Conservation (phyloP, 2,329 filamentous ascomycete genomes). For the Didymella exigua region DNA sequence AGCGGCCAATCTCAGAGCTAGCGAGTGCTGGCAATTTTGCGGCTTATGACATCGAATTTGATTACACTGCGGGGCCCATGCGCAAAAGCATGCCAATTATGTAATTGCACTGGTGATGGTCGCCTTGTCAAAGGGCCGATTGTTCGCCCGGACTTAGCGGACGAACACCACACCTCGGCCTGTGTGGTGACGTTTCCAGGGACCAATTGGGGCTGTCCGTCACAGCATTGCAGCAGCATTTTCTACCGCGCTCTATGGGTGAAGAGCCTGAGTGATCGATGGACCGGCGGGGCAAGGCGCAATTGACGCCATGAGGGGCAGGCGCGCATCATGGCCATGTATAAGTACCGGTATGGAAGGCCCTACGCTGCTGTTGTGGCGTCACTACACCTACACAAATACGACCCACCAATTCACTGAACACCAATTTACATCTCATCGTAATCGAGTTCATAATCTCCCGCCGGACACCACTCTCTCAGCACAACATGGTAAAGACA, state of each 20-base stretch:
- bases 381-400: not conserved
- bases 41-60: not conserved
- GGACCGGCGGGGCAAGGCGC: not conserved
- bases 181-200: constrained; percentile 1
- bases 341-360: constrained; percentile 4
- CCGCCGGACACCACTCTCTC: not conserved
- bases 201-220: not conserved
- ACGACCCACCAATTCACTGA: not conserved
- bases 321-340: not conserved
- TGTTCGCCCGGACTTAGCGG: constrained; percentile 1
- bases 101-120: not conserved
- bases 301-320: not conserved
- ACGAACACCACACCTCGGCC: not conserved
- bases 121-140: not conserved
- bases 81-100: not conserved
- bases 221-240: not conserved
- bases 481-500: constrained; percentile 39
- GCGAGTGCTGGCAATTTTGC: not conserved
- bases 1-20: no score
- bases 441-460: not conserved
- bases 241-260: constrained; percentile 1
- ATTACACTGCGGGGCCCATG: not conserved
- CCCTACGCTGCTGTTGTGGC: not conserved
- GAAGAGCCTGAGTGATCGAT: not conserved
- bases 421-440: not conserved